Evolutionary conservation across 2,329 filamentous ascomycete species (phyloP), one percentile per base, ranked within the genome.

Genomic region (Colletotrichum tanaceti): DNA sequence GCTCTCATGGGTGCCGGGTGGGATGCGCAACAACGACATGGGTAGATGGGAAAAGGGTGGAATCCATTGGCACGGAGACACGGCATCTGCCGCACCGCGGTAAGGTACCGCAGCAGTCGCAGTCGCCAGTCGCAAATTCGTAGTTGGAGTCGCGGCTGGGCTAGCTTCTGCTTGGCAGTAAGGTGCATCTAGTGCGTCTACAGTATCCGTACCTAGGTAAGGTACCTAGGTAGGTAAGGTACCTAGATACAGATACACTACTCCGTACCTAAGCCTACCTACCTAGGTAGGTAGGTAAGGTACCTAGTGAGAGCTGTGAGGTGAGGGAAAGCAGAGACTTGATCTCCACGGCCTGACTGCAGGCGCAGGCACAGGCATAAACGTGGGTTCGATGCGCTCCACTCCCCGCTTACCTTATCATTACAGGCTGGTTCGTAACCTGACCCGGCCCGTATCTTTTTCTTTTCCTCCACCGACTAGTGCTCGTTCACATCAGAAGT

Each of bases 361-460:
- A 53, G 10, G 28, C 28, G 28, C 32, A n/a, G 18, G 49, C 28
- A 32, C 32, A n/a, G 18, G 49, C 28, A 32, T 7, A 32, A 32
- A 28, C 18, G 41, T 41, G 44, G 16, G 16, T 22, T 46, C 13
- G 28, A 18, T 61, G 22, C 7, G 22, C 59, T 35, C 65, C 62
- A 68, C 62, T 28, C 43, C 43, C 65, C 62, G 65, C 65, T 68
- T 68, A 65, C 65, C 62, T 68, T 68, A 68, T 68, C 65, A 65
- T 68, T 65, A 68, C 65, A 68, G 35, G 61, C 39, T 35, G n/a
- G 39, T 35, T 68, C 61, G 54, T 64, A 65, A 32, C 39, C 11
- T 20, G 20, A n/a, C 43, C 55, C 22, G 5, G n/a, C 16, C 22
- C 47, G 16, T 32, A n/a, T 35, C 16, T 18, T 38, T 53, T 38